Base-by-base conservation (phyloP, 495 filamentous ascomycete genomes). In the Pyronema omphalodes region DNA sequence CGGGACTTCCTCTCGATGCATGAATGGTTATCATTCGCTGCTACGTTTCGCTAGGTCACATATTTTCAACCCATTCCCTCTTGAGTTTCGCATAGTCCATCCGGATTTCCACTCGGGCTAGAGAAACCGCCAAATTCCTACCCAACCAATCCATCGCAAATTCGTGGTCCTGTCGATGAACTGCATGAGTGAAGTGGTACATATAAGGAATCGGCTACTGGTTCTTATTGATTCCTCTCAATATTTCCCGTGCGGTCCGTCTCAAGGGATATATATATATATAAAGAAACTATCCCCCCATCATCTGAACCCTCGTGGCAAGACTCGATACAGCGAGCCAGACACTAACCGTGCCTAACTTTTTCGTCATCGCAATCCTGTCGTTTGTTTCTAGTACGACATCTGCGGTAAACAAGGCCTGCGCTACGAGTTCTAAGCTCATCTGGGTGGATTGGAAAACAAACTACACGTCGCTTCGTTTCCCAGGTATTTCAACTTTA, bases 151-250 rank as follows among this genome's bases (percentile, higher is more conserved):
- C 60, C 60, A 29, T 52, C 59, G 55, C 52, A 43, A 63, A 62
- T 56, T 63, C 60, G 60, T 63, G 60, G 60, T 63, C 60, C 57
- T 15, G 45, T 52, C 48, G 58, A 51, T 62, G 60, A 58, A 62
- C 56, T 62, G 60, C 60, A 63, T 63, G 40, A 63, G 37, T 57
- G 57, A 61, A 62, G 55, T 58, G 44, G 43, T 57, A 56, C 58
- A 63, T 63, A 62, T 63, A 63, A 63, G 59, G 56, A 61, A 61
- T 62, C 50, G 51, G 17, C 9, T 33, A 15, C 44, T 23, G 44
- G 17, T 47, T n/a, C 23, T 29, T 29, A 29, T 29, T 29, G 23
- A 29, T 29, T 29, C 23, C 23, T n/a, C 17, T 47, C 44, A 23
- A 19, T 14, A 23, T 23, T 47, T 9, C 12, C 9, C 44, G 14